Percentiles rank a stretch among this genome's conserved stretches.
These are phyloP conservation scores for Hemisphaericaspora lyxosophila DNA, from an alignment of 1,139 yeast genomes.

Conservation along the genomic window DNA sequence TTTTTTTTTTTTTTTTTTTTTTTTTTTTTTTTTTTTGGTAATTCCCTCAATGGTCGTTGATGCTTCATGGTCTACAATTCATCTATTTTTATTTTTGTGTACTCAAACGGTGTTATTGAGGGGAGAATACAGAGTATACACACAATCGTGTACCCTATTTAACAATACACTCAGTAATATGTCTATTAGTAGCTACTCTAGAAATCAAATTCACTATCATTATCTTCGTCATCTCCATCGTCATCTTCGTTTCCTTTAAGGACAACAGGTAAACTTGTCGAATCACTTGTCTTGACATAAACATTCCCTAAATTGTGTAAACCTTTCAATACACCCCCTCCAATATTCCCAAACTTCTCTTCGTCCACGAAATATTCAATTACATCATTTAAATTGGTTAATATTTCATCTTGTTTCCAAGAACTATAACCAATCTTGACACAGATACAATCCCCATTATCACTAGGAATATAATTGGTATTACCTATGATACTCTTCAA, in stretches of 20 bases:
- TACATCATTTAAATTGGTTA: constrained; percentile 57
- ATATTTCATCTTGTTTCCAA: constrained; percentile 42
- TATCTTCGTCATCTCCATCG: constrained; percentile 17
- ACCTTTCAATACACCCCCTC: constrained; percentile 54
- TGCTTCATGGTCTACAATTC: no score
- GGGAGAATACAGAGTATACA: no score
- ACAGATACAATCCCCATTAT: constrained; percentile 52
- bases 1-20: no score
- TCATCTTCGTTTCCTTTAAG: constrained; percentile 15
- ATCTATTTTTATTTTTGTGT: no score
- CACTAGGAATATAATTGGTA: constrained; percentile 58
- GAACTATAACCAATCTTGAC: constrained; percentile 55
- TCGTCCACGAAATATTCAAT: constrained; percentile 49
- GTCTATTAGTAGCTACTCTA: no score
- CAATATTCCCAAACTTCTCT: constrained; percentile 45
- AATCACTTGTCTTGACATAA: constrained; percentile 61
- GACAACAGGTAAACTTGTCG: constrained; percentile 54
- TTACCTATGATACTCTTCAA: constrained; percentile 60
- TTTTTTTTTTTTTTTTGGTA: no score
- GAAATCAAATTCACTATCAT: constrained; percentile 31
- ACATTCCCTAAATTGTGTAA: constrained; percentile 47
- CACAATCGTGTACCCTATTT: no score
- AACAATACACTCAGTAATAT: no score
- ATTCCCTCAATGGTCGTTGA: no score
- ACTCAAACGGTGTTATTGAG: no score